Percentiles rank a stretch among this genome's conserved stretches.
Conservation (phyloP, 306 rosid genomes). For the Castanopsis chinensis region DNA sequence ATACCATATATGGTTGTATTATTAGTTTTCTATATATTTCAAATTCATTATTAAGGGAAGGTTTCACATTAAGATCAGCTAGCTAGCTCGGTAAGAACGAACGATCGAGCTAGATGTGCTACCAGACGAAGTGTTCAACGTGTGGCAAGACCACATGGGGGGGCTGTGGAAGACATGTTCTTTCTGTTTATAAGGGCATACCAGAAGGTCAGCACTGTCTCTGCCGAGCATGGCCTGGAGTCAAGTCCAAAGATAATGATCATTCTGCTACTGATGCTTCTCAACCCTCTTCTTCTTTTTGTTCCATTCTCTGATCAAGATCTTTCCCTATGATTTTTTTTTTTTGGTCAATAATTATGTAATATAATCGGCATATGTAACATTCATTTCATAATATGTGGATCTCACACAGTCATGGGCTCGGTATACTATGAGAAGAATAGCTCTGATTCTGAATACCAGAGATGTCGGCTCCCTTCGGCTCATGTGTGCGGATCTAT, state of each 20-base stretch:
- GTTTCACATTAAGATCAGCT: too few relatives aligned
- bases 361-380: too few relatives aligned
- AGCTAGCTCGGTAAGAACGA: too few relatives aligned
- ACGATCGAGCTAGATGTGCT: slow-evolving; percentile 11
- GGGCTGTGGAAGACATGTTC: slow-evolving; percentile 19
- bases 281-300: not conserved
- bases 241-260: not conserved
- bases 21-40: too few relatives aligned
- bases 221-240: slow-evolving; percentile 18
- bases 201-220: slow-evolving; percentile 10
- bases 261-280: not conserved
- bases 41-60: not conserved
- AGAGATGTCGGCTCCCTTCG: too few relatives aligned
- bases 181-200: not conserved
- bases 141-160: slow-evolving; percentile 21
- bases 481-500: not conserved
- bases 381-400: too few relatives aligned
- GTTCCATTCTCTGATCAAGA: not conserved
- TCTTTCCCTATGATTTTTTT: not conserved
- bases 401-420: too few relatives aligned
- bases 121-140: not conserved
- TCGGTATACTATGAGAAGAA: too few relatives aligned
- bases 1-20: too few relatives aligned
- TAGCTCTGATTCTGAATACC: too few relatives aligned
- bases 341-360: too few relatives aligned